Evolutionary conservation across 2,329 filamentous ascomycete genomes (phyloP), one percentile per base, ranked within the genome.

Genomic region (Pseudogymnoascus sp.): DNA sequence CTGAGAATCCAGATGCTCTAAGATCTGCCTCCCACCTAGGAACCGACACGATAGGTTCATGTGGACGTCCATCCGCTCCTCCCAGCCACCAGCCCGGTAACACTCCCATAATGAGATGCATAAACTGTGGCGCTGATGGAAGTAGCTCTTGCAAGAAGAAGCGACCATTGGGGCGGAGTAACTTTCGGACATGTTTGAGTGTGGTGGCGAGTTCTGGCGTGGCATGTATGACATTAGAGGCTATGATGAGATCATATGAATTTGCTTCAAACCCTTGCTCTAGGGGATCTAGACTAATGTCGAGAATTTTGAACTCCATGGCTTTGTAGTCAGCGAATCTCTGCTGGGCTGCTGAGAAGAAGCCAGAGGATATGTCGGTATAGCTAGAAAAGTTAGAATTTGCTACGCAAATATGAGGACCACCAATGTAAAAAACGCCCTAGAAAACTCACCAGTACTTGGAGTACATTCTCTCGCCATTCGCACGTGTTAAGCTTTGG

Each of bases 201-300:
- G 69, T 68, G 10, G 62, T 47, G 8, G 29, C n/a, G 2, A 71
- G 33, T 7, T 35, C 62, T 21, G 64, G 61, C n/a, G 69, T 71
- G 2, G 69, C 68, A 63, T 71, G 69, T 14, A 71, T 35, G 16
- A 71, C 69, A 61, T 70, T 70, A 2, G 66, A 11, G 1, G 70
- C 69, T 62, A 72, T 47, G 10, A 72, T 68, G 21, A 72, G 60
- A 63, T 72, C 71, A 63, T 66, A 77, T 1, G 62, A 62, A 3
- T 66, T 68, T 0, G 64, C 68, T 24, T 72, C 70, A 47, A 75
- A 76, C 6, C 75, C 75, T 63, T 78, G 75, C 4, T 64, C 63
- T 0, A 61, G 59, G 2, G 72, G 71, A 33, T 74, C 71, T 35
- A 70, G 63, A 26, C 71, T 69, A 31, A 77, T 73, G 64, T 78